Conservation (phyloP, 2,329 filamentous ascomycete species). For the Acarospora socialis region DNA sequence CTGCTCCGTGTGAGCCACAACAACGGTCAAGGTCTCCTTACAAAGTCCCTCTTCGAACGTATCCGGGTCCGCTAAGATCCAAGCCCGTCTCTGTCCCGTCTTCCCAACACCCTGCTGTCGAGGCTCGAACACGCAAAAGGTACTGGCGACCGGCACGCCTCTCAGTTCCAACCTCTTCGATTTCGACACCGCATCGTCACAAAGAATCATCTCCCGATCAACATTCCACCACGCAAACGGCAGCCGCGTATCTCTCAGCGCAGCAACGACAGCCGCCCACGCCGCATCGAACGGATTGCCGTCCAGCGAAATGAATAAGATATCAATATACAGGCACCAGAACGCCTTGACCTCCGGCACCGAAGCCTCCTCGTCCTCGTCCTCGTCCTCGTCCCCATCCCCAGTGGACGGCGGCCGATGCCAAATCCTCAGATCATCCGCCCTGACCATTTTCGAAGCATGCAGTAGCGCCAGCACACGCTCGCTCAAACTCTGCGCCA, state of each 20-base stretch:
- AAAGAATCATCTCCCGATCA: slow-evolving; percentile 66
- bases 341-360: slow-evolving; percentile 57
- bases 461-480: slow-evolving; percentile 65
- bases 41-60: slow-evolving; percentile 77
- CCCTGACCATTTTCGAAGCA: slow-evolving; percentile 50
- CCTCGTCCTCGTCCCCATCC: slow-evolving; percentile 14
- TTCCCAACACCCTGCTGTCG: slow-evolving; percentile 34
- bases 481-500: slow-evolving; percentile 76
- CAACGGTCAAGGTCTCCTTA: slow-evolving; percentile 66
- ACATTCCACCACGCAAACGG: slow-evolving; percentile 72
- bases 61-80: slow-evolving; percentile 81
- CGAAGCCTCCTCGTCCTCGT: slow-evolving; percentile 10
- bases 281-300: slow-evolving; percentile 85
- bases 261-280: slow-evolving; percentile 72
- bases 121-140: slow-evolving; percentile 63
- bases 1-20: slow-evolving; percentile 51
- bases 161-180: slow-evolving; percentile 44
- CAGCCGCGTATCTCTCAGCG: slow-evolving; percentile 61
- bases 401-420: slow-evolving; percentile 35
- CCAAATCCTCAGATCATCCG: slow-evolving; percentile 59
- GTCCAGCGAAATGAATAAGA: slow-evolving; percentile 87
- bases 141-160: slow-evolving; percentile 60
- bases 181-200: slow-evolving; percentile 45
- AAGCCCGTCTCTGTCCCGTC: slow-evolving; percentile 31
- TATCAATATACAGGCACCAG: slow-evolving; percentile 89